These are phyloP conservation scores for Aspergillus proliferans DNA, from an alignment of 2,329 filamentous ascomycete species.

Conservation along the genomic window DNA sequence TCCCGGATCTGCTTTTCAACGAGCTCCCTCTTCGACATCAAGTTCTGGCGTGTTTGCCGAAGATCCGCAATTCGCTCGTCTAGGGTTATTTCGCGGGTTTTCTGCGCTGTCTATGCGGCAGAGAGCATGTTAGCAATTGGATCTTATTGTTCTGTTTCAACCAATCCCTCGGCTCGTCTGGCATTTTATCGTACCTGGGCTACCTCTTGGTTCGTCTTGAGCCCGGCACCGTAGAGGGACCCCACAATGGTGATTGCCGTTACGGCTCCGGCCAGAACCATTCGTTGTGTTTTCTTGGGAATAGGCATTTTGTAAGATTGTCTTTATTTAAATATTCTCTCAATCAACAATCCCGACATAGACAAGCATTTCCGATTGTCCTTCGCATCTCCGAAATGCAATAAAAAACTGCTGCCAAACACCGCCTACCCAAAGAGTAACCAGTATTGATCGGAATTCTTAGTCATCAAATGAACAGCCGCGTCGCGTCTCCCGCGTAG, in stretches of 20 bases:
- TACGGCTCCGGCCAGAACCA: constrained; percentile 51
- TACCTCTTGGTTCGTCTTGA: constrained; percentile 50
- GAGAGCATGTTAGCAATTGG: neutral
- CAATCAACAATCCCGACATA: neutral
- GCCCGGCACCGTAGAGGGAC: constrained; percentile 53
- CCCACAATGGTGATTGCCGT: constrained; percentile 53
- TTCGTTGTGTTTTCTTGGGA: constrained; percentile 39
- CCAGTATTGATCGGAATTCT: constrained; percentile 12
- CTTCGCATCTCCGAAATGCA: constrained; percentile 1
- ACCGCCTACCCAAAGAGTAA: constrained; percentile 20
- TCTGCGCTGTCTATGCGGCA: constrained; percentile 36
- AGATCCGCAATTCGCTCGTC: constrained; percentile 53
- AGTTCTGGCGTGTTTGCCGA: constrained; percentile 43
- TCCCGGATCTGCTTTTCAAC: constrained; percentile 54
- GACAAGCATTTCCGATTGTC: neutral
- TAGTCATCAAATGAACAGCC: constrained; percentile 3
- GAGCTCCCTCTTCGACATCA: constrained; percentile 47
- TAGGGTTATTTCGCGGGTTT: constrained; percentile 44
- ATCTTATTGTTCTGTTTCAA: neutral
- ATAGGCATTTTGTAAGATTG: constrained; percentile 18
- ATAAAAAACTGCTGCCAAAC: constrained; percentile 5
- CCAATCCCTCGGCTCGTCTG: neutral
- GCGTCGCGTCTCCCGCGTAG: constrained; percentile 24
- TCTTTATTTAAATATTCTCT: neutral
- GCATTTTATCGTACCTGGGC: constrained; percentile 40